Evolutionary conservation across 495 filamentous ascomycete species (phyloP).

Genomic region (Aspergillus sparsus): DNA sequence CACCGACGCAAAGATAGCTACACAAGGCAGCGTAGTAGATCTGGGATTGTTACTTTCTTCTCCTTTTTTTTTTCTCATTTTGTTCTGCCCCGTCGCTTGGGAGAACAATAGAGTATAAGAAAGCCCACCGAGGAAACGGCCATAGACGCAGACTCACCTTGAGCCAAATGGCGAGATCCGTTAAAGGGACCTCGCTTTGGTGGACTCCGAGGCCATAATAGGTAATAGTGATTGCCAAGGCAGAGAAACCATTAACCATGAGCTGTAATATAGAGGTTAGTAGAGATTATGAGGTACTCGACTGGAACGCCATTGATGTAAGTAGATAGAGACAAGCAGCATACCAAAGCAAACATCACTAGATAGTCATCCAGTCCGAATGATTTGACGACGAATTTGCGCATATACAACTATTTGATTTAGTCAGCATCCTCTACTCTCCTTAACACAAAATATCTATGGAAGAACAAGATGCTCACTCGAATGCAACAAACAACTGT

Average conservation of each 20-base stretch:
- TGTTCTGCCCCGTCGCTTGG: neutral
- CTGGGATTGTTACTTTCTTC: constrained; percentile 8
- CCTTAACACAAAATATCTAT: neutral
- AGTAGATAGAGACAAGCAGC: neutral
- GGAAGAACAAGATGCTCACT: neutral
- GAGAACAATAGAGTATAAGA: neutral
- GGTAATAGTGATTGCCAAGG: constrained; percentile 14
- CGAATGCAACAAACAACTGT: constrained; percentile 10
- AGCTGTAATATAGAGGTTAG: neutral
- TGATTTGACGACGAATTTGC: constrained; percentile 19
- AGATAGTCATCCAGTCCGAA: constrained; percentile 20
- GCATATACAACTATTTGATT: constrained; percentile 19
- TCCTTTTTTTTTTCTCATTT: neutral
- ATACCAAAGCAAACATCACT: constrained; percentile 16
- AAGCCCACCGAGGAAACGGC: neutral
- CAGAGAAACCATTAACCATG: constrained; percentile 13
- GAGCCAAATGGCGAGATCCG: constrained; percentile 4
- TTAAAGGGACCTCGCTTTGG: constrained; percentile 1
- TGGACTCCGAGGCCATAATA: constrained; percentile 19
- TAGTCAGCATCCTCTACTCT: neutral
- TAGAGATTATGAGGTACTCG: neutral
- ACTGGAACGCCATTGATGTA: too few relatives aligned
- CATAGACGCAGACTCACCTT: neutral
- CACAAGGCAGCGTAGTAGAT: constrained; percentile 20
- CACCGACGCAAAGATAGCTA: constrained; percentile 24